phyloP scores from a whole-genome alignment of 352 stramenopile species.

The Phytophthora rubi region DNA sequence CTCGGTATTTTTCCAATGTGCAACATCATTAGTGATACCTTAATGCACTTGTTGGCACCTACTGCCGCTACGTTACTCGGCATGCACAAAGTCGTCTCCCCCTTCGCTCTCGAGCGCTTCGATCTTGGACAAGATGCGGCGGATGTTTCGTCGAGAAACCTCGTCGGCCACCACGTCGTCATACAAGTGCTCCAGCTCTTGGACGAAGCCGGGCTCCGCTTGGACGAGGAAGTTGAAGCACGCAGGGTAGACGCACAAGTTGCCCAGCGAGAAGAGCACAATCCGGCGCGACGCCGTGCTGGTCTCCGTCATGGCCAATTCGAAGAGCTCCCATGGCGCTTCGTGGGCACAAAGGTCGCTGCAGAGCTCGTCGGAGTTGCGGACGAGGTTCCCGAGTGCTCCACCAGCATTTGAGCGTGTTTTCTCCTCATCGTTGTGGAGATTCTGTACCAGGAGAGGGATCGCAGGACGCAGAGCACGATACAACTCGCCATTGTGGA shows the following conservation, averaged over 20 bases:
- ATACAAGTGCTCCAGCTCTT: conserved; percentile 58
- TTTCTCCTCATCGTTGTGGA: conserved; percentile 87
- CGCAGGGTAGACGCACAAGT: conserved; percentile 81
- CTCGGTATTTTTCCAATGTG: no score
- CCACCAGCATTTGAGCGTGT: conserved; percentile 92
- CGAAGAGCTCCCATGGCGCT: conserved; percentile 76
- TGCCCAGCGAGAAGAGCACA: conserved; percentile 92
- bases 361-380: conserved; percentile 87
- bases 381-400: conserved; percentile 92
- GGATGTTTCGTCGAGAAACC: conserved; percentile 73
- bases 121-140: conserved; percentile 68
- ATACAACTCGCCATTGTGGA: conserved; percentile 89
- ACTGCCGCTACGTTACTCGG: background rate
- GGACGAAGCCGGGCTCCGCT: conserved; percentile 47
- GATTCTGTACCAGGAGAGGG: conserved; percentile 68
- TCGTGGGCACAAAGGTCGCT: conserved; percentile 62
- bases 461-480: conserved; percentile 65
- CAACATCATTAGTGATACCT: no score
- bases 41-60: no score
- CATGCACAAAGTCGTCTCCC: background rate
- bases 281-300: conserved; percentile 78
- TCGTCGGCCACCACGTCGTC: conserved; percentile 73
- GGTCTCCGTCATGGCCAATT: conserved; percentile 66
- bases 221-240: conserved; percentile 68
- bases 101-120: conserved; percentile 35